Percentiles rank a stretch among this genome's conserved stretches.
phyloP scores from a whole-genome alignment of 805 yeast genomes.

The Saccharomycopsis sp. region DNA sequence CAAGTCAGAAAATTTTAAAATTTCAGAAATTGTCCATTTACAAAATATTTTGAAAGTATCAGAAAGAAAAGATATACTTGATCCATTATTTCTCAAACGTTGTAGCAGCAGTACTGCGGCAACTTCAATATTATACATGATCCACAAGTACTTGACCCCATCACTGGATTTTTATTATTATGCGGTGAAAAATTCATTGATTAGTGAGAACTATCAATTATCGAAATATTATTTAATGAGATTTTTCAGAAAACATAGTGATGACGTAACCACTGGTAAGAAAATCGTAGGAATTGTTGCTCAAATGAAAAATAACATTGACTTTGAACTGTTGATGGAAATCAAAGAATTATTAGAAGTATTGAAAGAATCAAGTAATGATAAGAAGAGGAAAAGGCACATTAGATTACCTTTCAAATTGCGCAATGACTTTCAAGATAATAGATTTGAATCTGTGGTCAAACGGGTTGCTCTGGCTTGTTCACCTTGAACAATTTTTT shows the following conservation, averaged over 20 bases:
- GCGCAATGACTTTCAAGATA: no score
- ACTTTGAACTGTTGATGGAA: no score
- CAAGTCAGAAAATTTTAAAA: not conserved
- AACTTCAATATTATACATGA: not conserved
- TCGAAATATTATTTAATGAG: no score
- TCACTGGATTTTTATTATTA: not conserved
- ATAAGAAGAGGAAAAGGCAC: no score
- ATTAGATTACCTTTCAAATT: no score
- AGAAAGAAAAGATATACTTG: not conserved
- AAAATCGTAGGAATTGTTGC: not conserved
- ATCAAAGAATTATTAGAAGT: not conserved
- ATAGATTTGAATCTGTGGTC: no score
- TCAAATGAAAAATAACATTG: not conserved
- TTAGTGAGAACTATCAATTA: not conserved
- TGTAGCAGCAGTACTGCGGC: not conserved
- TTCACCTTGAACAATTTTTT: not conserved
- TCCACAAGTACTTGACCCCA: not conserved
- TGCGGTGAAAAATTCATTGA: not conserved
- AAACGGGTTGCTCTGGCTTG: no score
- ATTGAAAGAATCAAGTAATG: not conserved
- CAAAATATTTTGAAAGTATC: not conserved
- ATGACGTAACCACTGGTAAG: not conserved
- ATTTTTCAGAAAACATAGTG: no score
- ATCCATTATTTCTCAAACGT: not conserved
- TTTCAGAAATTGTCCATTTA: no score